Evolutionary conservation across 1,139 yeast species (phyloP), one percentile per base, ranked within the genome.

Genomic region (Nakaseomyces kungkrabaensis): DNA sequence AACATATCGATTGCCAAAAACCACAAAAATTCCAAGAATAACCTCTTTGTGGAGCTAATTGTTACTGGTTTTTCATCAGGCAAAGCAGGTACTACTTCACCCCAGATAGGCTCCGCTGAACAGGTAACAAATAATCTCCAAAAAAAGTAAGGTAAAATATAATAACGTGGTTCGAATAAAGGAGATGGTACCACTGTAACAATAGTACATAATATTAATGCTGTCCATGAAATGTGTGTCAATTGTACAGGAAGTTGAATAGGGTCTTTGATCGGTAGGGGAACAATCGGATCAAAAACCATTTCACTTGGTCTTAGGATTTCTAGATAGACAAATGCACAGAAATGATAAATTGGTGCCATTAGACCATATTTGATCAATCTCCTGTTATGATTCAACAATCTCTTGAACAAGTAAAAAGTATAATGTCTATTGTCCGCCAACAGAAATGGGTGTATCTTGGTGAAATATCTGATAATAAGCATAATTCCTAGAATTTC

Each of bases 391-490:
- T 54, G 75, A 68, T 58, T 73, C 65, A 87, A 72, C 17, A 90
- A 60, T 52, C 77, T 77, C 51, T 79, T 77, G 78, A 85, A 87
- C 37, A 92, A 69, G 68, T 92, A 94, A 64, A 92, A 92, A 0
- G 96, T 82, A 64, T 81, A 88, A 65, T 92, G 98, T 55, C 98
- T 79, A 68, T 94, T 94, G 65, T 94, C 99, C 0, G 98, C 95
- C 46, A 90, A 72, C 41, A 92, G 67, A 66, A 90, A 94, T 9
- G 97, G 97, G 63, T 94, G 98, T 4, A 82, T 82, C 8, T 83
- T 72, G 0, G 96, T 85, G 62, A 77, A 83, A 49, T 73, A 72
- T 40, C 79, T 73, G 36, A 88, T 75, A 1, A 79, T 61, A 29
- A 69, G 57, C 54, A 71, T 72, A 33, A 88, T 79, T 0, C 67